Evolutionary conservation across 805 yeast species (phyloP), one percentile per base, ranked within the genome.

Genomic region (Ogataea pini): DNA sequence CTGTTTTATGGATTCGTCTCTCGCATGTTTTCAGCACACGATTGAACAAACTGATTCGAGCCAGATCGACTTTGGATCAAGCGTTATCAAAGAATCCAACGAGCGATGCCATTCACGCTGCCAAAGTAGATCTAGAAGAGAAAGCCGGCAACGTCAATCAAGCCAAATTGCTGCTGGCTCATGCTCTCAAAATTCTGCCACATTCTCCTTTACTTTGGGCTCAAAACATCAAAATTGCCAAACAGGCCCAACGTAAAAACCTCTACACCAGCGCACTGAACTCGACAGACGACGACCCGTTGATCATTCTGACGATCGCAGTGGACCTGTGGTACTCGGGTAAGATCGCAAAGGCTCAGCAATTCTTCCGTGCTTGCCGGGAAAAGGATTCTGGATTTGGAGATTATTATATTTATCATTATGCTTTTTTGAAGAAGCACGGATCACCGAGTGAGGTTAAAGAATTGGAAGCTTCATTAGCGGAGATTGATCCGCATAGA

Each of bases 331-430:
- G 85, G 83, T 58, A 69, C 1, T 85, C 80, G 20, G 84, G 86
- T 0, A 86, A 86, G 54, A 65, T 75, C 20, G 67, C 75, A 1
- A 84, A 82, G 54, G 88, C 95, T 0, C 70, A 72, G 47, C 74
- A 82, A 12, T 91, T 96, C 89, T 78, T 89, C 47, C 85, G 84
- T 41, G 86, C 94, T 0, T 61, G 84, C 9, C 37, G 52, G 19
- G 71, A 68, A n/a, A 70, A 73, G 2, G 81, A 83, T 47, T 63
- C 70, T 1, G 70, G 67, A n/a, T 78, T 72, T 60, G 97, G 96
- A 3, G 97, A 91, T 65, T 66, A 76, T 2, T 89, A 95, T 86
- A 78, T 81, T 0, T 84, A 89, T 85, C 59, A 73, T 42, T 79
- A 78, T 56, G 71, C 73, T 22, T 79, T 76, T 52, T 48, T 72